A percentile compares a stretch with the other conserved stretches of the same genome.
These are phyloP conservation scores for Tylopilus felleus DNA, from an alignment of 768 basidiomycete species.

Conservation along the genomic window DNA sequence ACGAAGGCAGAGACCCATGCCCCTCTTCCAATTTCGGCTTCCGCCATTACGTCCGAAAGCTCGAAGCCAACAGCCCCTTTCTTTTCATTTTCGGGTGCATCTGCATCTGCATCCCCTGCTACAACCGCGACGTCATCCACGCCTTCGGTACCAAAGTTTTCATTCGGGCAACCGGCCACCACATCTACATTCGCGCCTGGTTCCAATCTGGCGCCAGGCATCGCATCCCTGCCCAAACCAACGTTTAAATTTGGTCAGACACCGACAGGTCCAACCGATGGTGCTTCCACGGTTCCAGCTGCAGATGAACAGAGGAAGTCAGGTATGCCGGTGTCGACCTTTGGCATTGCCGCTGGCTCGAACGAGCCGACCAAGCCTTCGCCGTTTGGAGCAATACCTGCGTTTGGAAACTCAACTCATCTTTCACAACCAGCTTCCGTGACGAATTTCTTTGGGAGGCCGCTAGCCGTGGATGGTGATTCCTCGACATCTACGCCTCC, in stretches of 20 bases:
- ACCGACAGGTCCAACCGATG: constrained; percentile 24
- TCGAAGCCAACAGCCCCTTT: constrained; percentile 14
- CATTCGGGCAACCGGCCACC: constrained; percentile 22
- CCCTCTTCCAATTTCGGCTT: not conserved
- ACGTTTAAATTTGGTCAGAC: constrained; percentile 21
- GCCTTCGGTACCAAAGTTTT: constrained; percentile 21
- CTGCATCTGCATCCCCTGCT: constrained; percentile 5
- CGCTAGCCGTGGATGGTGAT: constrained; percentile 8
- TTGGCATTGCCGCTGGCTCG: constrained; percentile 13
- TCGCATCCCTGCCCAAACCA: constrained; percentile 20
- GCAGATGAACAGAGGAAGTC: constrained; percentile 26
- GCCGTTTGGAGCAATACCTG: constrained; percentile 11
- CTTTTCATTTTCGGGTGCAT: constrained; percentile 22
- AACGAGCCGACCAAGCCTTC: constrained; percentile 26
- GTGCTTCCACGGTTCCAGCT: constrained; percentile 8
- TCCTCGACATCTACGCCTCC: constrained; percentile 21
- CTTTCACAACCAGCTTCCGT: constrained; percentile 11
- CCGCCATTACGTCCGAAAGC: constrained; percentile 1
- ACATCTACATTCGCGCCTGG: constrained; percentile 3
- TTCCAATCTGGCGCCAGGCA: constrained; percentile 2
- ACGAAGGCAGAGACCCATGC: constrained; percentile 6
- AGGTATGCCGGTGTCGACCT: constrained; percentile 19
- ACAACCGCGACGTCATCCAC: constrained; percentile 5
- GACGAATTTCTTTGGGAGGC: constrained; percentile 16
- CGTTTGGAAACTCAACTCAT: constrained; percentile 22